These are phyloP conservation scores for Trichoderma brevicompactum DNA, from an alignment of 2,329 filamentous ascomycete genomes.

Conservation along the genomic window DNA sequence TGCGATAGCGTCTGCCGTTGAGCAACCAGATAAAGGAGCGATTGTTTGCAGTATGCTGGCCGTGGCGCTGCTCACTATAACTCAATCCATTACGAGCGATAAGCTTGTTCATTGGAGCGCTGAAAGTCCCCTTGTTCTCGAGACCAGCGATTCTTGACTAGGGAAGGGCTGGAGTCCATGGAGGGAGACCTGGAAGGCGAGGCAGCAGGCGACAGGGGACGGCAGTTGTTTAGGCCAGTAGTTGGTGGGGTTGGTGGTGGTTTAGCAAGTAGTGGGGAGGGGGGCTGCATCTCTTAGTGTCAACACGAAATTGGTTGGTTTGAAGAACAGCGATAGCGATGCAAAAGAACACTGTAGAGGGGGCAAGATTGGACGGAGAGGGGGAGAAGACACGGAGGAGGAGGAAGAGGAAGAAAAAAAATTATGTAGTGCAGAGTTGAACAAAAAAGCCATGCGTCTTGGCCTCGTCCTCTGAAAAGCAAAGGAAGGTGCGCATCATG, in stretches of 20 bases:
- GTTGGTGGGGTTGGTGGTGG: constrained; percentile 5
- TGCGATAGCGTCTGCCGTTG: background rate
- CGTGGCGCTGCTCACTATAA: background rate
- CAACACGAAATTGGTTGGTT: background rate
- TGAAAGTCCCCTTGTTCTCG: background rate
- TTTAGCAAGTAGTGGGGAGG: constrained; percentile 8
- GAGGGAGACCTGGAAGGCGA: background rate
- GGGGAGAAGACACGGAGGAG: background rate
- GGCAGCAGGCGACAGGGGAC: constrained; percentile 14
- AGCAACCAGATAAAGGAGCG: background rate
- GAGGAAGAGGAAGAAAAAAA: background rate
- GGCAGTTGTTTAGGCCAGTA: constrained; percentile 7
- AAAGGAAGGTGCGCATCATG: constrained; percentile 4
- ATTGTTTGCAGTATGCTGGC: background rate
- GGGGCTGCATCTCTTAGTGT: constrained; percentile 1
- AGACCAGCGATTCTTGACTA: background rate
- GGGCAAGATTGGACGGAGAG: background rate
- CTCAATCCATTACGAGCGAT: background rate
- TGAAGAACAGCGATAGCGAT: background rate
- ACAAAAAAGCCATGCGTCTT: background rate
- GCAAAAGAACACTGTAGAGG: background rate
- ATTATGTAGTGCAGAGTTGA: background rate
- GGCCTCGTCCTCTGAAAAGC: background rate
- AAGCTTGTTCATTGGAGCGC: background rate
- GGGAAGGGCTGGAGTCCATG: background rate